phyloP scores from a whole-genome alignment of 2,329 filamentous ascomycete genomes.

The Coniochaeta sp. region DNA sequence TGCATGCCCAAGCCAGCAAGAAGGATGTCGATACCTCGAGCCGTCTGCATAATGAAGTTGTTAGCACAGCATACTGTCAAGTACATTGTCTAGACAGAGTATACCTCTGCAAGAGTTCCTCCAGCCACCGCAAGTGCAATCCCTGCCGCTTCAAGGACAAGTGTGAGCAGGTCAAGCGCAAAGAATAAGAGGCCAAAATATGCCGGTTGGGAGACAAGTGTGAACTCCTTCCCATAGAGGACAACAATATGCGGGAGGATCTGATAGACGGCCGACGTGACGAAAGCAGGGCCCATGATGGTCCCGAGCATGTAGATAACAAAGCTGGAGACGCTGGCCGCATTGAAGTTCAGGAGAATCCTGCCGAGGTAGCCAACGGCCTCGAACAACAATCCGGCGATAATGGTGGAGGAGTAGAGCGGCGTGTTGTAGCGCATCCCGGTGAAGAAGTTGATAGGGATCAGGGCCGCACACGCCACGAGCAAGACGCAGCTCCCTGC shows the following conservation, averaged over 20 bases:
- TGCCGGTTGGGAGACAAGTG: slow-evolving; percentile 24
- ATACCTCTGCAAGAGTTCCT: slow-evolving; percentile 25
- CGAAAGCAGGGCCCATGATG: slow-evolving; percentile 36
- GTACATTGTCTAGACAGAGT: slow-evolving; percentile 10
- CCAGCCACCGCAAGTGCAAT: slow-evolving; percentile 29
- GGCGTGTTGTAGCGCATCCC: slow-evolving; percentile 21
- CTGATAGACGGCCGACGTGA: slow-evolving; percentile 35
- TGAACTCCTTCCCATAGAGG: slow-evolving; percentile 36
- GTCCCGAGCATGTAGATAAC: slow-evolving; percentile 38
- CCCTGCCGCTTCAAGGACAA: slow-evolving; percentile 29
- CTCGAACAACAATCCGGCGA: slow-evolving; percentile 34
- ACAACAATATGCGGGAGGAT: slow-evolving; percentile 37
- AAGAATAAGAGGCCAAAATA: slow-evolving; percentile 26
- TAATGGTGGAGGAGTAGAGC: slow-evolving; percentile 31
- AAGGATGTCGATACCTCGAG: slow-evolving; percentile 29
- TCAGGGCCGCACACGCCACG: slow-evolving; percentile 16
- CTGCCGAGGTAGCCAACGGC: slow-evolving; percentile 39
- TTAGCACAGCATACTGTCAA: not conserved
- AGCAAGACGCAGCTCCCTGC: slow-evolving; percentile 17
- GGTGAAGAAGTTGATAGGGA: slow-evolving; percentile 15
- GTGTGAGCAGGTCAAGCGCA: slow-evolving; percentile 22
- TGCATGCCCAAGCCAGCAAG: slow-evolving; percentile 38
- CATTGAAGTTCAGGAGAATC: slow-evolving; percentile 29
- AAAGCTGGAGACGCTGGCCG: slow-evolving; percentile 28
- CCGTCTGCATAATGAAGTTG: slow-evolving; percentile 14